These are phyloP conservation scores for Crataegus laevigata DNA, from an alignment of 306 rosid genomes.

Conservation along the genomic window DNA sequence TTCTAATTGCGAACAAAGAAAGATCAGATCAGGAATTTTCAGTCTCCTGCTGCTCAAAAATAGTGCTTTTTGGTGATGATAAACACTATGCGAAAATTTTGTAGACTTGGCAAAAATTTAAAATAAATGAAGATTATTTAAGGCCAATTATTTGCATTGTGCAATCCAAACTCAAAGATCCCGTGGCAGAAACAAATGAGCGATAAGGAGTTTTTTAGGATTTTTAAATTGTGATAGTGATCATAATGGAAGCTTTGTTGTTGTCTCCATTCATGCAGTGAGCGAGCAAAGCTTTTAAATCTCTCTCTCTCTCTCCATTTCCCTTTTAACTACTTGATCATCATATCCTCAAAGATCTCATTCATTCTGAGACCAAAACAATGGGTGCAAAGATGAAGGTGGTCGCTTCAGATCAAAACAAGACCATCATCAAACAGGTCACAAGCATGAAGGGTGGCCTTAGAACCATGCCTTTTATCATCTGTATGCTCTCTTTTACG, in stretches of 20 bases:
- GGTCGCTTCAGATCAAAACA: slow-evolving; percentile 25
- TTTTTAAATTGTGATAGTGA: not conserved
- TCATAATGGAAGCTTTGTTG: not conserved
- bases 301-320: not conserved
- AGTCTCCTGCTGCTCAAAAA: not conserved
- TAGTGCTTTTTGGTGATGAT: not conserved
- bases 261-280: not conserved
- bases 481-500: slow-evolving; percentile 27
- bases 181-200: not conserved
- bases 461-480: slow-evolving; percentile 73
- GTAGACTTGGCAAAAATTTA: not conserved
- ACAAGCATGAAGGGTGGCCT: slow-evolving; percentile 54
- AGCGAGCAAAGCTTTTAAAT: not conserved
- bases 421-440: slow-evolving; percentile 13
- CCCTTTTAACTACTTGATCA: too few relatives aligned
- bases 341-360: not conserved
- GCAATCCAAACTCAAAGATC: not conserved
- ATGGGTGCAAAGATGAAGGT: slow-evolving; percentile 21
- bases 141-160: not conserved
- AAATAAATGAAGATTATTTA: not conserved
- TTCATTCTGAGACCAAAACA: not conserved
- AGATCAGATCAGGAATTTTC: not conserved
- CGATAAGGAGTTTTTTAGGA: too few relatives aligned
- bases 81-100: not conserved
- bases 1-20: not conserved